Evolutionary conservation across 2,329 filamentous ascomycete species (phyloP).

Genomic region (Arthrobotrys musiformis): DNA sequence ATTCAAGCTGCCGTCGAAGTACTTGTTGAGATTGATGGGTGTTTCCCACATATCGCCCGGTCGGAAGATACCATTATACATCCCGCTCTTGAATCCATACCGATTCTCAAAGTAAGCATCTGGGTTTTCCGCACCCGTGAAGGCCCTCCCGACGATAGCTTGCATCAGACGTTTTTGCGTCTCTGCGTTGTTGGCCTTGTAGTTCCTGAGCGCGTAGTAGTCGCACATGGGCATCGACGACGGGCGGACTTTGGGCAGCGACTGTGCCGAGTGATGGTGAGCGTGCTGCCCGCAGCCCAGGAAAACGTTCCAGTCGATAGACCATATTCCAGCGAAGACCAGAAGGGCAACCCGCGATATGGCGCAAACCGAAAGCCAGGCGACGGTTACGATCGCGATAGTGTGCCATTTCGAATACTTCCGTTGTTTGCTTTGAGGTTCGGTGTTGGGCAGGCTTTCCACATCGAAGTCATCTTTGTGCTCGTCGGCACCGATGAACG

Average conservation of each 20-base stretch:
- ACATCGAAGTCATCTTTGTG: constrained; percentile 36
- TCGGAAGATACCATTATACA: constrained; percentile 40
- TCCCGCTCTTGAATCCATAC: background rate
- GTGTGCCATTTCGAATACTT: too few relatives aligned
- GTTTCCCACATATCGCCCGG: constrained; percentile 26
- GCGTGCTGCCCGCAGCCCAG: background rate
- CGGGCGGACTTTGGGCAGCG: constrained; percentile 18
- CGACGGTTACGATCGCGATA: constrained; percentile 13
- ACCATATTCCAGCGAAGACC: background rate
- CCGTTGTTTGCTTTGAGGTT: constrained; percentile 14
- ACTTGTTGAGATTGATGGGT: constrained; percentile 25
- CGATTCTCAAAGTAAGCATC: constrained; percentile 2
- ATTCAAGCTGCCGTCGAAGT: constrained; percentile 47
- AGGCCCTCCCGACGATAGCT: constrained; percentile 34
- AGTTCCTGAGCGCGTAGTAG: constrained; percentile 38
- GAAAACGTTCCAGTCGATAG: constrained; percentile 3
- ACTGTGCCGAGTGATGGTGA: constrained; percentile 19
- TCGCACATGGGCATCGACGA: constrained; percentile 47
- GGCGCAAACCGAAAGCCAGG: background rate
- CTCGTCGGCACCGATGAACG: constrained; percentile 26
- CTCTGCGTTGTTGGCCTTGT: constrained; percentile 23
- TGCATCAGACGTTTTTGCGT: constrained; percentile 28
- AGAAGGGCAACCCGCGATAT: too few relatives aligned
- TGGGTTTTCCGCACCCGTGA: constrained; percentile 25
- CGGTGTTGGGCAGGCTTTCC: constrained; percentile 32